A percentile compares a stretch with the other conserved stretches of the same genome.
phyloP scores from a whole-genome alignment of 306 rosid species.

The Lupinus albus region DNA sequence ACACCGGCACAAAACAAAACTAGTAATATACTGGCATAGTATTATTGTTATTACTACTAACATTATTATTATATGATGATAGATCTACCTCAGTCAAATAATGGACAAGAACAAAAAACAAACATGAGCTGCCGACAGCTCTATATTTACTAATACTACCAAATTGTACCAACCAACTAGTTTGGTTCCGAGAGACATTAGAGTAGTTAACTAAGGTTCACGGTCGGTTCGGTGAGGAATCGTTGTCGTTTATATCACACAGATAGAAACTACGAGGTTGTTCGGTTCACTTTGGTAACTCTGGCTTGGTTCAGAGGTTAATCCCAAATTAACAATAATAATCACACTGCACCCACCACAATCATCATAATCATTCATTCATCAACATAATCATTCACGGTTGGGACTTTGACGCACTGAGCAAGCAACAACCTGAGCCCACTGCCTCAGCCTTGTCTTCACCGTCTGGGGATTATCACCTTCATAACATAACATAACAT shows the following conservation, averaged over 20 bases:
- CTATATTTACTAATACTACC: background rate
- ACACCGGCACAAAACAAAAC: conserved; percentile 16
- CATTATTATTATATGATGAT: background rate
- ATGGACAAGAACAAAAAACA: conserved; percentile 26
- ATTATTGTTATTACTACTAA: no score
- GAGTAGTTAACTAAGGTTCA: conserved; percentile 35
- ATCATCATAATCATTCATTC: conserved; percentile 9
- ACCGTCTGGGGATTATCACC: conserved; percentile 82
- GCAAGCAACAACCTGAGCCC: conserved; percentile 99
- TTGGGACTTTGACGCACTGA: conserved; percentile 68
- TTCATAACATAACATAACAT: conserved; percentile 48
- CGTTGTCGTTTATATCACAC: conserved; percentile 39
- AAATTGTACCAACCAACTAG: conserved; percentile 27
- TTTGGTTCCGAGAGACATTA: conserved; percentile 25
- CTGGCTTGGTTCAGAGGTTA: conserved; percentile 38
- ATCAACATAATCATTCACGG: conserved; percentile 34
- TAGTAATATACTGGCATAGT: background rate
- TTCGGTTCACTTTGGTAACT: conserved; percentile 51
- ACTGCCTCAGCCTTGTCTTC: conserved; percentile 81
- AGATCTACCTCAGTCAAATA: conserved; percentile 38
- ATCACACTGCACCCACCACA: background rate
- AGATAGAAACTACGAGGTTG: background rate
- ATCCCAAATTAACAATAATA: conserved; percentile 11
- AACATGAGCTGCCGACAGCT: conserved; percentile 42
- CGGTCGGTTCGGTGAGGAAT: conserved; percentile 44